phyloP scores from a whole-genome alignment of 345 rosid species.

The Salix exigua region DNA sequence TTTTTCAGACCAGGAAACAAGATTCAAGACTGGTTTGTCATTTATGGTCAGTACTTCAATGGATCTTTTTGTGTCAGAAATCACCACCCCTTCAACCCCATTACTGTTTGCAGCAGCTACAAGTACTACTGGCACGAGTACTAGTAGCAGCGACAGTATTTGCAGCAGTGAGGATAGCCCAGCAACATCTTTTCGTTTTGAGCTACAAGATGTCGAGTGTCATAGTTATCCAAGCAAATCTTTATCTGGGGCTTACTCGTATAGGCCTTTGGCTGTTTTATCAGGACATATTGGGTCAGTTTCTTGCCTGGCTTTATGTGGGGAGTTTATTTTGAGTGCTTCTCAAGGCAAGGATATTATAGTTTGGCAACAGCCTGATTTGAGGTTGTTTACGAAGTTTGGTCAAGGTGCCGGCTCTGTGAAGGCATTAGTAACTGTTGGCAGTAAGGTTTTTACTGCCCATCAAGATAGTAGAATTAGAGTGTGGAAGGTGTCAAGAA shows the following conservation, averaged over 20 bases:
- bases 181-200: conserved; percentile 35
- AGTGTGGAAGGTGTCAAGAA: conserved; percentile 32
- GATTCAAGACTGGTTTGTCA: background rate
- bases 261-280: conserved; percentile 63
- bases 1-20: background rate
- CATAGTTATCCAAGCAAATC: conserved; percentile 23
- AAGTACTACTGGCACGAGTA: conserved; percentile 9
- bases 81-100: conserved; percentile 43
- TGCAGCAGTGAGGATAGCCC: conserved; percentile 52
- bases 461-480: conserved; percentile 34
- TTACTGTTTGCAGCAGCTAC: conserved; percentile 39
- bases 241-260: conserved; percentile 34
- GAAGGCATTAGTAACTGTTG: conserved; percentile 25
- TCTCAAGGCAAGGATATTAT: conserved; percentile 94
- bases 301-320: conserved; percentile 78
- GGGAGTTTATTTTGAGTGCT: conserved; percentile 85
- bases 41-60: conserved; percentile 5
- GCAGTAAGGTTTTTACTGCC: conserved; percentile 26
- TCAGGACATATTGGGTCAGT: conserved; percentile 80
- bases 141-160: conserved; percentile 32
- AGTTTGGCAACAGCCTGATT: conserved; percentile 97
- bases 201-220: conserved; percentile 22
- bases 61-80: conserved; percentile 19
- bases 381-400: conserved; percentile 77
- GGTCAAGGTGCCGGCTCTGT: conserved; percentile 66